A percentile compares a stretch with the other conserved stretches of the same genome.
Conservation (phyloP, 23 red algal genomes). For the Chondrus crispus region DNA sequence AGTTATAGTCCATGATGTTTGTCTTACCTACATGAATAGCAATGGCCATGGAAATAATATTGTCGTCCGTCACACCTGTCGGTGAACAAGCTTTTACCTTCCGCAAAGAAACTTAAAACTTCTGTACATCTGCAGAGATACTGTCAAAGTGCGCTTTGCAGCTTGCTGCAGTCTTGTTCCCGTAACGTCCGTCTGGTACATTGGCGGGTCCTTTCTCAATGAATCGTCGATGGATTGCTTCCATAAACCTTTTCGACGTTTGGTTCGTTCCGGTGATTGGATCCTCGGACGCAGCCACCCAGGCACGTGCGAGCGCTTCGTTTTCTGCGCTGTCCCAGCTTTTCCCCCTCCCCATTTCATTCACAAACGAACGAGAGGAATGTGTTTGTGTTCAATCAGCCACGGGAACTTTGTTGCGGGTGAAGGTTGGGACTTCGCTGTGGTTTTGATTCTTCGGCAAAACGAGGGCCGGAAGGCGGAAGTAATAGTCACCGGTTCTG, state of each 20-base stretch:
- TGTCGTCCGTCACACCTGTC: not conserved
- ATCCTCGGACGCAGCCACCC: constrained; percentile 10
- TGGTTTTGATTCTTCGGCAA: not conserved
- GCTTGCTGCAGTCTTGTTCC: not conserved
- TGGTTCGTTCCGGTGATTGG: not conserved
- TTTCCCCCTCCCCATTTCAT: not conserved
- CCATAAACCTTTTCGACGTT: not conserved
- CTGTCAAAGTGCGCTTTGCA: not conserved
- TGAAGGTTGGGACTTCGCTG: not conserved
- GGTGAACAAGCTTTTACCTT: not conserved
- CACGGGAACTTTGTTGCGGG: not conserved
- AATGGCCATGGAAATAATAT: not conserved
- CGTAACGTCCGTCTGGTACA: not conserved
- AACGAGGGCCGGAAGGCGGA: not conserved
- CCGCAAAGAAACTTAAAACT: not conserved
- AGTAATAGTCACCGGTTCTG: not conserved
- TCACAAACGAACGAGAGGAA: not conserved
- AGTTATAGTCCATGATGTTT: not conserved
- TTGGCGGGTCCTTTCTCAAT: not conserved
- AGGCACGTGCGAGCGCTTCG: not conserved
- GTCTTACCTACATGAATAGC: not conserved
- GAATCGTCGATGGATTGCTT: not conserved
- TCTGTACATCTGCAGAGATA: not conserved
- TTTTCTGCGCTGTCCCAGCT: not conserved
- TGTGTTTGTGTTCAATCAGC: not conserved